Evolutionary conservation across 1,284 basidiomycete genomes (phyloP).

Genomic region (Anthracocystis walkeri): DNA sequence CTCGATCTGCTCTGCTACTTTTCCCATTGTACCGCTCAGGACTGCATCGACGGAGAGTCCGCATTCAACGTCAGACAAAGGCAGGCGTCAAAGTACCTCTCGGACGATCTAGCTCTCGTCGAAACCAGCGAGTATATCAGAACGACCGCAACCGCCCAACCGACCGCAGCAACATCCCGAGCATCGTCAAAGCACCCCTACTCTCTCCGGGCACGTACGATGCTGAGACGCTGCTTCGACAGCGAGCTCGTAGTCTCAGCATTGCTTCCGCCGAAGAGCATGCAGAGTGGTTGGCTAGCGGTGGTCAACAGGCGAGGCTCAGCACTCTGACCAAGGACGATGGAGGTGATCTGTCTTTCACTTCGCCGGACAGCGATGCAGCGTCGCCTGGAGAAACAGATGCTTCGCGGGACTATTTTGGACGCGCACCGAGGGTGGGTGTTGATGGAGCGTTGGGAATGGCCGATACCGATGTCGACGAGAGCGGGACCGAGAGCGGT

Average conservation of each 20-base stretch:
- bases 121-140: conserved; percentile 32
- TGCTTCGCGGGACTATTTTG: conserved; percentile 38
- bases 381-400: conserved; percentile 13
- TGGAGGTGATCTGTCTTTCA: conserved; percentile 3
- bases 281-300: conserved; percentile 53
- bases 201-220: conserved; percentile 62
- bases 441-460: conserved; percentile 59
- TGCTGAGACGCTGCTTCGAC: conserved; percentile 59
- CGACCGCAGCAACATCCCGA: conserved; percentile 40
- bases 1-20: background rate
- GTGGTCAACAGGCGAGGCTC: conserved; percentile 47
- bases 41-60: conserved; percentile 50
- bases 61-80: conserved; percentile 43
- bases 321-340: conserved; percentile 33
- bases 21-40: conserved; percentile 15
- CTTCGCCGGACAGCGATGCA: conserved; percentile 27
- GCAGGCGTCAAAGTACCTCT: conserved; percentile 18
- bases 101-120: conserved; percentile 19
- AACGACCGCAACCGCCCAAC: conserved; percentile 39
- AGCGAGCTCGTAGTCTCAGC: conserved; percentile 53
- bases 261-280: conserved; percentile 50
- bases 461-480: conserved; percentile 55
- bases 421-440: conserved; percentile 44
- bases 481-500: conserved; percentile 59
- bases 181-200: conserved; percentile 49